Evolutionary conservation across 106 monocot species (phyloP), one percentile per base, ranked within the genome.

Genomic region (Alisma plantagoaquatica): DNA sequence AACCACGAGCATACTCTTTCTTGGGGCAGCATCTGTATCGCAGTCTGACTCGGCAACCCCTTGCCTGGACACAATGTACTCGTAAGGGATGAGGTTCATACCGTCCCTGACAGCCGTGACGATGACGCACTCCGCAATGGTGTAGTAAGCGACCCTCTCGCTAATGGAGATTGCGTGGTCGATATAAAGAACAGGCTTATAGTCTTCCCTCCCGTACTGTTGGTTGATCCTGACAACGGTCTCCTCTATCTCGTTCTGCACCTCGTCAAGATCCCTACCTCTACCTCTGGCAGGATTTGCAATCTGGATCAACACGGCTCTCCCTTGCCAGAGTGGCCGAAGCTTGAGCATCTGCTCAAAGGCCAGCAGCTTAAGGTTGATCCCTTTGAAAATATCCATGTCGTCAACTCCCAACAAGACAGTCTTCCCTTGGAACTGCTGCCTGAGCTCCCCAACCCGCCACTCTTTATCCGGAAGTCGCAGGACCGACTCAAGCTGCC

Each of bases 91-190:
- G 11, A 74, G 54, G 22, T 74, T 74, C 74, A 82, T 74, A 8
- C 82, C 81, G 43, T 82, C 87, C 48, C 86, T 66, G 31, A 81
- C 71, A 9, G 81, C 77, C 0, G 82, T 87, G 19, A 87, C 87
- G 7, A 74, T 18, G 11, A 60, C 31, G 41, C 74, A 74, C 26
- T 74, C 74, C 2, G 74, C 74, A 33, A 66, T 32, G 0, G 56
- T 56, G 43, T 74, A 74, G 31, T 35, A 74, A 2, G 74, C 74
- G 15, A 60, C 55, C 50, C 48, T 61, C 54, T 74, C 74, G 12
- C 12, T 10, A 25, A 67, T 27, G 0, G 67, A 46, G 3, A 74
- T 23, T 6, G 32, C 14, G 1, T 17, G 54, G 41, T 74, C 62
- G 31, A 74, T 74, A 21, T 49, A 54, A 30, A 74, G 62, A 10